These are phyloP conservation scores for Filosporella fistucella DNA, from an alignment of 495 filamentous ascomycete species.

Conservation along the genomic window DNA sequence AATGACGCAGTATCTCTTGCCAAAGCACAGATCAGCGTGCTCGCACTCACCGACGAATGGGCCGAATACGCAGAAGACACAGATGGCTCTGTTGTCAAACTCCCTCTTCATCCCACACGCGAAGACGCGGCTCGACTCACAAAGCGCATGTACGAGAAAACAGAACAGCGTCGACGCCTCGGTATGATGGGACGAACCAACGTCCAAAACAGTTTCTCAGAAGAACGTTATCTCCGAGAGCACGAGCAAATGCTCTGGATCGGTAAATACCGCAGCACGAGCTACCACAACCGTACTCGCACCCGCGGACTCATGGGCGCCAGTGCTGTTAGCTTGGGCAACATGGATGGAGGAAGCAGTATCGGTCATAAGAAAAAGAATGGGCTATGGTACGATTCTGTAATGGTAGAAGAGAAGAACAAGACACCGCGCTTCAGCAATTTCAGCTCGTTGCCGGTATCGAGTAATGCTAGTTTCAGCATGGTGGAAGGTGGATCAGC, in stretches of 20 bases:
- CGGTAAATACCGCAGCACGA: slow-evolving; percentile 38
- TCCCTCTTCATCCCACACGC: slow-evolving; percentile 43
- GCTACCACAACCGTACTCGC: too few species aligned
- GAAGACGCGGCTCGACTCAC: slow-evolving; percentile 51
- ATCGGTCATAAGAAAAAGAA: too few species aligned
- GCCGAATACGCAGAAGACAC: slow-evolving; percentile 45
- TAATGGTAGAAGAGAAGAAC: too few species aligned
- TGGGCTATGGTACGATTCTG: too few species aligned
- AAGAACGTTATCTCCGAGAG: slow-evolving; percentile 58
- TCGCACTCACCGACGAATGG: slow-evolving; percentile 58
- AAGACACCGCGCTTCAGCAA: too few species aligned
- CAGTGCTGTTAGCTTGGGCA: too few species aligned
- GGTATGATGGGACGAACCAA: slow-evolving; percentile 57
- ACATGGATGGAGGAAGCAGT: too few species aligned
- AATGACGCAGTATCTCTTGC: slow-evolving; percentile 56
- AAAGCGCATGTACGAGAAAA: slow-evolving; percentile 58
- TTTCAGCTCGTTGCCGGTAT: too few species aligned
- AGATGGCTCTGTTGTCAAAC: slow-evolving; percentile 12
- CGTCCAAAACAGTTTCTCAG: slow-evolving; percentile 57
- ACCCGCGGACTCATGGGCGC: too few species aligned
- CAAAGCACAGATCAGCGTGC: slow-evolving; percentile 54
- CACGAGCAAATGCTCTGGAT: slow-evolving; percentile 69
- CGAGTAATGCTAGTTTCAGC: too few species aligned
- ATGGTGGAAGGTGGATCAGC: too few species aligned
- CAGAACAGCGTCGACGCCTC: slow-evolving; percentile 47